A percentile compares a stretch with the other conserved stretches of the same genome.
Evolutionary conservation across 345 rosid genomes (phyloP).

Genomic region (Gossypium stocksii): DNA sequence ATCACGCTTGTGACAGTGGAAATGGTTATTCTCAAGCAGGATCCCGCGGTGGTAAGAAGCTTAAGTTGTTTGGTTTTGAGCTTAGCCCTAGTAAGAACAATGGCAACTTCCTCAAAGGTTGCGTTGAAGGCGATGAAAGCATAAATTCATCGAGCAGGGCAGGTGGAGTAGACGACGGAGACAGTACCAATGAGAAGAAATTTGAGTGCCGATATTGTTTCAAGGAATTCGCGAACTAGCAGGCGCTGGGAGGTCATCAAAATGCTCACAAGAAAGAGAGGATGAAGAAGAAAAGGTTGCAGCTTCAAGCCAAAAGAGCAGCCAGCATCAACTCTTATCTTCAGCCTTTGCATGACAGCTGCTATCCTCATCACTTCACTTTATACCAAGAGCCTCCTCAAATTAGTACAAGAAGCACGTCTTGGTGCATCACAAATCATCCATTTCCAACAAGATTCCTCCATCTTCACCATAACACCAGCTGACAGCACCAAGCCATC

Average conservation of each 20-base stretch:
- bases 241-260: slow-evolving; percentile 98
- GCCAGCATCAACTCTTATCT: slow-evolving; percentile 60
- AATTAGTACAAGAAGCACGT: slow-evolving; percentile 32
- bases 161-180: not conserved
- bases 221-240: slow-evolving; percentile 86
- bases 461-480: slow-evolving; percentile 34
- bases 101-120: slow-evolving; percentile 22
- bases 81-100: slow-evolving; percentile 32
- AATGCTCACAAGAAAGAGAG: slow-evolving; percentile 98
- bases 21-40: slow-evolving; percentile 27
- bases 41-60: slow-evolving; percentile 48
- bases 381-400: slow-evolving; percentile 59
- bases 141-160: slow-evolving; percentile 47
- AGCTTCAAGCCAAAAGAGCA: slow-evolving; percentile 74
- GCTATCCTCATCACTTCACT: slow-evolving; percentile 26
- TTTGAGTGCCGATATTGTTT: slow-evolving; percentile 88
- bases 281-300: slow-evolving; percentile 83
- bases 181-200: slow-evolving; percentile 36
- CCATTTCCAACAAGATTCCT: slow-evolving; percentile 28
- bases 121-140: slow-evolving; percentile 54
- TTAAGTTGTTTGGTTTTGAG: slow-evolving; percentile 84
- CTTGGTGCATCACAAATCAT: not conserved
- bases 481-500: slow-evolving; percentile 24
- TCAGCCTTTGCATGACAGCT: slow-evolving; percentile 42
- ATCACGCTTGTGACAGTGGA: slow-evolving; percentile 33